These are phyloP conservation scores for Phyllostachys edulis DNA, from an alignment of 176 grass and related monocot species.

Conservation along the genomic window DNA sequence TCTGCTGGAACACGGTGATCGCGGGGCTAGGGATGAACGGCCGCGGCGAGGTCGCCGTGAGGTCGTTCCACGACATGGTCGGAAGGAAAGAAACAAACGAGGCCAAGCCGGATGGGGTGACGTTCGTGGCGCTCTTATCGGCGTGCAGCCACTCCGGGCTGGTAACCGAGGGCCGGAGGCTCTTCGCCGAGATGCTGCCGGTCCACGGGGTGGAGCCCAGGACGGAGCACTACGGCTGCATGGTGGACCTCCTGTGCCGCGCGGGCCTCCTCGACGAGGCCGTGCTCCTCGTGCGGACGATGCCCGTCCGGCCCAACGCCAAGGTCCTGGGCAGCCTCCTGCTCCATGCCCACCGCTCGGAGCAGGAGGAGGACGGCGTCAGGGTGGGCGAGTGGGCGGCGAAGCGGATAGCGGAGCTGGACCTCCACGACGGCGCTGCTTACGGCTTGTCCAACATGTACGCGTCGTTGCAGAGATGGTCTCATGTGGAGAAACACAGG, in stretches of 20 bases:
- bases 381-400: conserved; percentile 34
- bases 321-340: conserved; percentile 51
- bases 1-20: conserved; percentile 63
- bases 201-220: conserved; percentile 26
- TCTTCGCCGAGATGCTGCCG: conserved; percentile 44
- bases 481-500: conserved; percentile 37
- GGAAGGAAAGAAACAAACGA: not conserved
- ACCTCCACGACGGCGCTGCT: conserved; percentile 32
- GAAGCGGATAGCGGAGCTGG: conserved; percentile 35
- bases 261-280: conserved; percentile 30
- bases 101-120: conserved; percentile 37
- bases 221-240: conserved; percentile 54
- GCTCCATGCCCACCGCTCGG: conserved; percentile 22
- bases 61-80: conserved; percentile 36
- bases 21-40: conserved; percentile 42
- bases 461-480: conserved; percentile 40
- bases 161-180: conserved; percentile 21
- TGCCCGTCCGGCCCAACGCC: conserved; percentile 42
- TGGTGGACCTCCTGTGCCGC: conserved; percentile 58
- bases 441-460: conserved; percentile 46
- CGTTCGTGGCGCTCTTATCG: conserved; percentile 55
- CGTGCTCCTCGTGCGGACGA: conserved; percentile 35
- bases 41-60: conserved; percentile 39
- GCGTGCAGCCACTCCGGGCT: conserved; percentile 61
- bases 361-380: not conserved